These are phyloP conservation scores for Diaporthe citriasiana DNA, from an alignment of 2,329 filamentous ascomycete species.

Conservation along the genomic window DNA sequence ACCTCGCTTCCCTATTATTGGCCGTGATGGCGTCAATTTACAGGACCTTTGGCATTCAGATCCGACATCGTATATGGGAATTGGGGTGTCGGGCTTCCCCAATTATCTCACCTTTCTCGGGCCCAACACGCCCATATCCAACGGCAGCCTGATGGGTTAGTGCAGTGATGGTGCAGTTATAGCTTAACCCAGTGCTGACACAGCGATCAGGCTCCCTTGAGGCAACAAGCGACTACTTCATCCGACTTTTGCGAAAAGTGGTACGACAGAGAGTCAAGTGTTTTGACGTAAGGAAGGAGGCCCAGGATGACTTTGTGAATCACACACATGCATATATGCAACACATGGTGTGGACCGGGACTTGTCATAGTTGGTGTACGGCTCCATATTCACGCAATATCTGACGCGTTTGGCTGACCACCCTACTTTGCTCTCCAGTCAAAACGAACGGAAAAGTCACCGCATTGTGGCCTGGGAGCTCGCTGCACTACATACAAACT, in stretches of 20 bases:
- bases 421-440: slow-evolving; percentile 12
- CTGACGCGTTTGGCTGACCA: neutral
- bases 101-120: slow-evolving; percentile 12
- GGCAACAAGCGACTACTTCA: slow-evolving; percentile 48
- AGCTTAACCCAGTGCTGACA: neutral
- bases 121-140: slow-evolving; percentile 1
- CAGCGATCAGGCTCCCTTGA: slow-evolving; percentile 45
- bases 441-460: slow-evolving; percentile 54
- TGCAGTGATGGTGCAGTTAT: neutral
- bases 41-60: neutral
- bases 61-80: slow-evolving; percentile 4
- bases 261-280: slow-evolving; percentile 44
- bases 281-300: slow-evolving; percentile 28
- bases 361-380: slow-evolving; percentile 21
- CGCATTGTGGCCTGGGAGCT: slow-evolving; percentile 58
- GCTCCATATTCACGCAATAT: neutral
- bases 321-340: slow-evolving; percentile 1
- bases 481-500: slow-evolving; percentile 61
- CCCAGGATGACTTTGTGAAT: neutral
- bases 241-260: slow-evolving; percentile 47
- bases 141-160: slow-evolving; percentile 14
- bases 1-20: slow-evolving; percentile 16
- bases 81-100: slow-evolving; percentile 4
- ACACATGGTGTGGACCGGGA: slow-evolving; percentile 17
- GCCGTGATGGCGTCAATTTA: slow-evolving; percentile 3